phyloP scores from a whole-genome alignment of 805 yeast species.

The Candida incommunis region DNA sequence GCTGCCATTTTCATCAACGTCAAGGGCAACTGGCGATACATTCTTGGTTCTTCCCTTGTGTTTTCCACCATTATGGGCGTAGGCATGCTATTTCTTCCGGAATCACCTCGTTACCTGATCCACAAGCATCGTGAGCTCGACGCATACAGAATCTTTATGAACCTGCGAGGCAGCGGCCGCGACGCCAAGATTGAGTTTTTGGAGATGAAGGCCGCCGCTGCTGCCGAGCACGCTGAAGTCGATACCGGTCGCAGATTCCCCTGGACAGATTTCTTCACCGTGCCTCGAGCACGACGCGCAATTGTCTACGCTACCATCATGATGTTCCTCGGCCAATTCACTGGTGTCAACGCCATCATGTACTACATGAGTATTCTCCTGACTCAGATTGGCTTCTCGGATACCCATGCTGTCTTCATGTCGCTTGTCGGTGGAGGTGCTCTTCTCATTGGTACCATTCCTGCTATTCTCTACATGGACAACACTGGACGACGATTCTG shows the following conservation, averaged over 20 bases:
- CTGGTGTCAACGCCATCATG: slow-evolving; percentile 55
- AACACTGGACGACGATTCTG: slow-evolving; percentile 34
- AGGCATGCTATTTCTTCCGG: slow-evolving; percentile 44
- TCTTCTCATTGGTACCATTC: slow-evolving; percentile 47
- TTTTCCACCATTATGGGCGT: slow-evolving; percentile 37
- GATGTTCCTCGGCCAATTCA: slow-evolving; percentile 34
- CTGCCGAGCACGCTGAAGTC: slow-evolving; percentile 26
- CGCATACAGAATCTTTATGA: slow-evolving; percentile 35
- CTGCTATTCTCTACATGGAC: slow-evolving; percentile 38
- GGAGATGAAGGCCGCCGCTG: slow-evolving; percentile 40
- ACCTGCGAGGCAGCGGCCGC: too few species aligned
- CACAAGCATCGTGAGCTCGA: slow-evolving; percentile 37
- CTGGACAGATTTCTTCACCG: slow-evolving; percentile 41
- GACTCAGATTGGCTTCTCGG: slow-evolving; percentile 38
- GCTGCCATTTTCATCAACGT: slow-evolving; percentile 48
- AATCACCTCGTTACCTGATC: slow-evolving; percentile 46
- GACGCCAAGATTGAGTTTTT: slow-evolving; percentile 41
- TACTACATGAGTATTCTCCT: slow-evolving; percentile 49
- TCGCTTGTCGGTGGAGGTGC: slow-evolving; percentile 59
- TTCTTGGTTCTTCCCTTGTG: slow-evolving; percentile 49
- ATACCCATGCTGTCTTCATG: slow-evolving; percentile 44
- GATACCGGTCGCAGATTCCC: slow-evolving; percentile 29
- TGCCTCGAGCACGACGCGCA: slow-evolving; percentile 49
- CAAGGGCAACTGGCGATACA: slow-evolving; percentile 47
- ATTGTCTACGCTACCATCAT: slow-evolving; percentile 41